Percentiles rank a stretch among this genome's conserved stretches.
phyloP scores from a whole-genome alignment of 495 filamentous ascomycete species.

The Penicillium steckii region DNA sequence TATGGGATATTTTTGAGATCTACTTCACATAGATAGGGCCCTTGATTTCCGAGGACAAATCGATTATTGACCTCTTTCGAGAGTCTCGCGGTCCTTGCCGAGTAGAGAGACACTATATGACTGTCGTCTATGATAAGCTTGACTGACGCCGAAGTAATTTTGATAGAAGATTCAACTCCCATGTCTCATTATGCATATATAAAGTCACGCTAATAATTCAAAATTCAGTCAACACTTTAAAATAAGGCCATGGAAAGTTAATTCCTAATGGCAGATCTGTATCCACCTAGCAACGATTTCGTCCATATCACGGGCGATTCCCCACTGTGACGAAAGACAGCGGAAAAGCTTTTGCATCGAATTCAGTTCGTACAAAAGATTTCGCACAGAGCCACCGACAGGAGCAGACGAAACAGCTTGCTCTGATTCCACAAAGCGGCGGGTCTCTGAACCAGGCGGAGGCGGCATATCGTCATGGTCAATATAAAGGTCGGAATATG shows the following conservation, averaged over 20 bases:
- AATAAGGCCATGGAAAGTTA: background rate
- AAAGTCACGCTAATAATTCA: background rate
- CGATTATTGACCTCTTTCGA: too few species aligned
- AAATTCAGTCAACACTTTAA: background rate
- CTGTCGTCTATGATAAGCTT: too few species aligned
- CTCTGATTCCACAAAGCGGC: slow-evolving; percentile 34
- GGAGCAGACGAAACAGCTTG: slow-evolving; percentile 15
- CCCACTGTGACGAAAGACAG: slow-evolving; percentile 48
- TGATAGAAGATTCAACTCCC: too few species aligned
- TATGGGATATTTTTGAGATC: background rate
- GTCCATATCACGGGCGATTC: slow-evolving; percentile 51
- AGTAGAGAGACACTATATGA: too few species aligned
- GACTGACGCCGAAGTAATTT: too few species aligned
- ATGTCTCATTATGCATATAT: background rate
- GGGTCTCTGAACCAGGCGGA: slow-evolving; percentile 33
- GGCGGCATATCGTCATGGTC: slow-evolving; percentile 24
- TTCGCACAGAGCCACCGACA: slow-evolving; percentile 28
- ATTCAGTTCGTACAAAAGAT: slow-evolving; percentile 49
- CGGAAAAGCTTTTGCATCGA: slow-evolving; percentile 51
- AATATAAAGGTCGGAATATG: slow-evolving; percentile 34
- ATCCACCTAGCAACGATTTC: slow-evolving; percentile 48
- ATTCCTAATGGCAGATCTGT: slow-evolving; percentile 39
- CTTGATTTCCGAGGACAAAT: too few species aligned
- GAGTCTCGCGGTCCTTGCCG: too few species aligned
- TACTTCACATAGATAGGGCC: background rate